phyloP scores from a whole-genome alignment of 2,329 filamentous ascomycete species.

The Zasmidium cellare region DNA sequence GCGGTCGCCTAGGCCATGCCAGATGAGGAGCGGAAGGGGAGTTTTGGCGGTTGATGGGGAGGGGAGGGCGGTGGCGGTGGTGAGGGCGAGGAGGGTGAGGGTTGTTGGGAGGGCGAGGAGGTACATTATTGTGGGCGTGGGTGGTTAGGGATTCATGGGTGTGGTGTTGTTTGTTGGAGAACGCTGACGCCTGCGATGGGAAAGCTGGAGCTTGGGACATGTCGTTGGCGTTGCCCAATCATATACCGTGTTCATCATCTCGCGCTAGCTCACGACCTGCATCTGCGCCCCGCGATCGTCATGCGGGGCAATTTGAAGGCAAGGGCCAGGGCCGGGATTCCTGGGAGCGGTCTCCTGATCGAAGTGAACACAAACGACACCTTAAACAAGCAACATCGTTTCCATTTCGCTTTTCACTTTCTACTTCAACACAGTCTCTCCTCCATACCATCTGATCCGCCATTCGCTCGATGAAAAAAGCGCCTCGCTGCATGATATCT shows the following conservation, averaged over 20 bases:
- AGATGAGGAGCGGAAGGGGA: slow-evolving; percentile 86
- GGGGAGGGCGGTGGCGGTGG: slow-evolving; percentile 7
- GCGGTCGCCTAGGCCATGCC: slow-evolving; percentile 83
- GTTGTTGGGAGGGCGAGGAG: slow-evolving; percentile 21
- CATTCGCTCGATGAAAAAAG: not conserved
- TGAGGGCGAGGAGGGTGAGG: slow-evolving; percentile 13
- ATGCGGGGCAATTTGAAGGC: not conserved
- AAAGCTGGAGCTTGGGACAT: not conserved
- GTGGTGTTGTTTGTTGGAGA: not conserved
- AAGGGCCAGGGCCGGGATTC: not conserved
- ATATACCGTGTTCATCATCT: too few relatives aligned
- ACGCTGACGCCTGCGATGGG: not conserved
- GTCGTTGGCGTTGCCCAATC: not conserved
- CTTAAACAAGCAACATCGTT: slow-evolving; percentile 4
- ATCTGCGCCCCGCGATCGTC: too few relatives aligned
- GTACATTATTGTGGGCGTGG: slow-evolving; percentile 2
- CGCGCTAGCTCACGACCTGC: not conserved
- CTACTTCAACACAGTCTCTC: not conserved
- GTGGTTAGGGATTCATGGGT: not conserved
- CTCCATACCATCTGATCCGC: not conserved
- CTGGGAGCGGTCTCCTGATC: not conserved
- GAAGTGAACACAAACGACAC: not conserved
- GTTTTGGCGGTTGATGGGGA: slow-evolving; percentile 12
- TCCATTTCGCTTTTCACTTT: not conserved
- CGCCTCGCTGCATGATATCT: not conserved